Conservation (phyloP, 2,329 filamentous ascomycete genomes). For the Ascomycota sp. region DNA sequence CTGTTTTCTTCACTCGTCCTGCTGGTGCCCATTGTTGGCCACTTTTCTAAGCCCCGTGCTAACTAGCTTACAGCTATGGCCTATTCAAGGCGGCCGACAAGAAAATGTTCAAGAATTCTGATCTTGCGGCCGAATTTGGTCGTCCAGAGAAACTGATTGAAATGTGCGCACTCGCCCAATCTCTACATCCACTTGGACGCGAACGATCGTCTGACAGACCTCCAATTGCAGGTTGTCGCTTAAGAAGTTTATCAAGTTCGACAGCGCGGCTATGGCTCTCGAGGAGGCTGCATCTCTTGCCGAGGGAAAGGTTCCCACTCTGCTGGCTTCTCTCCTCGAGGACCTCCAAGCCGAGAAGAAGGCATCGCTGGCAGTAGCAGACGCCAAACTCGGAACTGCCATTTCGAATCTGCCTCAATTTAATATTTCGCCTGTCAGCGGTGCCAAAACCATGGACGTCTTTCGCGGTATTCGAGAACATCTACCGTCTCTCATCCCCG, state of each 20-base stretch:
- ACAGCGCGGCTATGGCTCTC: conserved; percentile 72
- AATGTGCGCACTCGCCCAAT: conserved; percentile 37
- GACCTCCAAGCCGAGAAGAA: conserved; percentile 95
- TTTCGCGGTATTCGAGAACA: conserved; percentile 89
- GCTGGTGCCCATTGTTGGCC: too few relatives aligned
- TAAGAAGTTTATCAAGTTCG: conserved; percentile 94
- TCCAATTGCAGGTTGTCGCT: conserved; percentile 48
- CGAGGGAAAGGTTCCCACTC: conserved; percentile 84
- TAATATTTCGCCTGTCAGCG: conserved; percentile 61
- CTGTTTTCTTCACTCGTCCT: too few relatives aligned
- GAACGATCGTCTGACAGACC: too few relatives aligned
- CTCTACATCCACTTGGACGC: too few relatives aligned
- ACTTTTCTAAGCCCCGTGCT: too few relatives aligned
- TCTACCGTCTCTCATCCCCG: conserved; percentile 73
- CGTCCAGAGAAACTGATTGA: conserved; percentile 69
- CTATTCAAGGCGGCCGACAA: conserved; percentile 97
- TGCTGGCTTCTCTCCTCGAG: conserved; percentile 62
- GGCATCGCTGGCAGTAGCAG: conserved; percentile 76
- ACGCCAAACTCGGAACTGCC: conserved; percentile 73
- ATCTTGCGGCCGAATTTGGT: conserved; percentile 50
- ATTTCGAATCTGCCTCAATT: conserved; percentile 83
- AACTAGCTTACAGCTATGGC: conserved; percentile 46
- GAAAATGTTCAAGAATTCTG: conserved; percentile 80
- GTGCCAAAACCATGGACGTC: conserved; percentile 41
- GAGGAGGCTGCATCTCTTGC: conserved; percentile 75